Evolutionary conservation across 1,139 yeast genomes (phyloP).

Genomic region (Candida gigantensis): DNA sequence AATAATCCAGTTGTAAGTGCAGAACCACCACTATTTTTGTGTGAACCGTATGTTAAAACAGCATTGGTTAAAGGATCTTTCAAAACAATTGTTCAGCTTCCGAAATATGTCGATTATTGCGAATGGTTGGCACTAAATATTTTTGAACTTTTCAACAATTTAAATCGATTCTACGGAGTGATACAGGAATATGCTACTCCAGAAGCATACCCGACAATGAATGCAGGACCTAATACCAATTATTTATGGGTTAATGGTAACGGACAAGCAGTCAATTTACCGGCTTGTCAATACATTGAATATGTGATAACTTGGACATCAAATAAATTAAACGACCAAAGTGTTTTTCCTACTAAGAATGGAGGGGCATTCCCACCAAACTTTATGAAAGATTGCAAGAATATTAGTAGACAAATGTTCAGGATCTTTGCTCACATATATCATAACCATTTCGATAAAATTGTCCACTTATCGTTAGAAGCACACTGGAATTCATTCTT

Average conservation of each 20-base stretch:
- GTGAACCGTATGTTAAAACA: slow-evolving; percentile 92
- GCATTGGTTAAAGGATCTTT: slow-evolving; percentile 97
- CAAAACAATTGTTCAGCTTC: slow-evolving; percentile 91
- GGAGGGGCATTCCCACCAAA: slow-evolving; percentile 94
- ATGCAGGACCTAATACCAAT: slow-evolving; percentile 90
- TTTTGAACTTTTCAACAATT: slow-evolving; percentile 83
- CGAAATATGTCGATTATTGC: slow-evolving; percentile 89
- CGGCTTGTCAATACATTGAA: slow-evolving; percentile 92
- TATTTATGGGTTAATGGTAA: slow-evolving; percentile 87
- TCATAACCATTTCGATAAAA: slow-evolving; percentile 90
- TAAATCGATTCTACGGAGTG: slow-evolving; percentile 86
- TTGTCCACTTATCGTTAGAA: slow-evolving; percentile 85
- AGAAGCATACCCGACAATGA: slow-evolving; percentile 89
- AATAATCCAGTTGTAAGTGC: slow-evolving; percentile 5
- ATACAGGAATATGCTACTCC: slow-evolving; percentile 88
- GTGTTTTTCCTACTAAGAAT: slow-evolving; percentile 86
- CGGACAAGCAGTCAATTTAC: slow-evolving; percentile 77
- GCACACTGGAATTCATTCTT: slow-evolving; percentile 99
- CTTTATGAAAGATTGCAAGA: slow-evolving; percentile 78
- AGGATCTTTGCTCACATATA: slow-evolving; percentile 96
- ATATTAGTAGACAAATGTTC: slow-evolving; percentile 89
- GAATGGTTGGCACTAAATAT: slow-evolving; percentile 96
- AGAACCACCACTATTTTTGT: slow-evolving; percentile 63
- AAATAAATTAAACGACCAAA: slow-evolving; percentile 83
- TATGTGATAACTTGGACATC: slow-evolving; percentile 90